Conservation (phyloP, 139 green algal species). For the Chlamydomonas applanata region DNA sequence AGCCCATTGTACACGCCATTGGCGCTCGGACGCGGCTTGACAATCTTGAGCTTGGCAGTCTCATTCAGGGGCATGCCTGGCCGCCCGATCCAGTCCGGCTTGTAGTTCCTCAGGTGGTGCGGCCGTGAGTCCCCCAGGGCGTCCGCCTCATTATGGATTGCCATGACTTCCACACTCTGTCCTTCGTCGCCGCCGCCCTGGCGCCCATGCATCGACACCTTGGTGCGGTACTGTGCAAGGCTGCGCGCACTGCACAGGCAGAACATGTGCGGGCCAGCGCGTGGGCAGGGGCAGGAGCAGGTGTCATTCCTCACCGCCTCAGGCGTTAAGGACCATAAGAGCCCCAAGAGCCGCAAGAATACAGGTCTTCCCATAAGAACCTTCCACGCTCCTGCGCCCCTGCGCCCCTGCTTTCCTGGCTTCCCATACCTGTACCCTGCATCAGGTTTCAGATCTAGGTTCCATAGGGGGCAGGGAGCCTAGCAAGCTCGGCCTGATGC, state of each 20-base stretch:
- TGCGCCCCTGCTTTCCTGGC: no score
- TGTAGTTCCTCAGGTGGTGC: constrained; percentile 3
- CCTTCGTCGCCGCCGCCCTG: neutral
- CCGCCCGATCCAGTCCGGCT: constrained; percentile 5
- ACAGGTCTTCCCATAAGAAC: no score
- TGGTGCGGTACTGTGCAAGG: neutral
- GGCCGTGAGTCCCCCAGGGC: neutral
- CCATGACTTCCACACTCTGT: constrained; percentile 1
- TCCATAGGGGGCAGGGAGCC: no score
- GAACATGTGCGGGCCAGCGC: neutral
- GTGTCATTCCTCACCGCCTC: no score
- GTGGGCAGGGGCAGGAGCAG: neutral
- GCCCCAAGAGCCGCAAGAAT: no score
- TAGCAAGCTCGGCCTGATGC: no score
- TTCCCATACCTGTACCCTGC: no score
- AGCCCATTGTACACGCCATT: neutral
- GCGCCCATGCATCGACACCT: neutral
- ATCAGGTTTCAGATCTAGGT: no score
- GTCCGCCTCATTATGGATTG: constrained; percentile 7
- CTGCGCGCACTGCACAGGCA: neutral
- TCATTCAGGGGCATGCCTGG: constrained; percentile 7
- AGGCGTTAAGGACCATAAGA: no score
- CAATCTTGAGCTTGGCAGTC: neutral
- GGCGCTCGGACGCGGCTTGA: neutral
- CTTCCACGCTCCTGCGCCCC: no score